A percentile compares a stretch with the other conserved stretches of the same genome.
phyloP scores from a whole-genome alignment of 257 asterid genomes.

The Solanum chilense region DNA sequence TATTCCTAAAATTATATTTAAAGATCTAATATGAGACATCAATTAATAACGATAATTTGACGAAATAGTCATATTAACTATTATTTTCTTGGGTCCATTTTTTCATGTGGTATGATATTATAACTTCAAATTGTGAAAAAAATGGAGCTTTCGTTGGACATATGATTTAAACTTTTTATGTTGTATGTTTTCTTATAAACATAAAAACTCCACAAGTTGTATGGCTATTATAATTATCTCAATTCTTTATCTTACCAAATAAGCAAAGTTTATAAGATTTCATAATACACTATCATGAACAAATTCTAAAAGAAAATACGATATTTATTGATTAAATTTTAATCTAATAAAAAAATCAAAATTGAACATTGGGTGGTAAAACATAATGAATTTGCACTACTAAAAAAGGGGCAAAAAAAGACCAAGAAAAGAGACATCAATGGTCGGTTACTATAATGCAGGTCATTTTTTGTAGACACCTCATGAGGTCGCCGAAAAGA shows the following conservation, averaged over 20 bases:
- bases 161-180: too few species aligned
- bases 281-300: background rate
- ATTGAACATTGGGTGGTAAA: background rate
- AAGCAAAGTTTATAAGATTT: background rate
- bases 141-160: too few species aligned
- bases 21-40: background rate
- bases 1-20: background rate
- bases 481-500: too few species aligned
- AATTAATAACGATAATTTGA: background rate
- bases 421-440: too few species aligned
- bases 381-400: background rate
- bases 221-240: background rate
- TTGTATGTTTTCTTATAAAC: background rate
- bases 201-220: background rate
- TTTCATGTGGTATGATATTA: background rate
- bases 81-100: background rate
- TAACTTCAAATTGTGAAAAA: too few species aligned
- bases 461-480: too few species aligned
- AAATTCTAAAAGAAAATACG: background rate
- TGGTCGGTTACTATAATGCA: too few species aligned
- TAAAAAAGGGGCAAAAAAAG: too few species aligned
- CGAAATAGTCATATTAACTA: background rate
- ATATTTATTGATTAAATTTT: background rate
- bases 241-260: background rate
- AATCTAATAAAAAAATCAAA: too few species aligned